Conservation (phyloP, 495 filamentous ascomycete genomes). For the Talaromyces stipitatus region DNA sequence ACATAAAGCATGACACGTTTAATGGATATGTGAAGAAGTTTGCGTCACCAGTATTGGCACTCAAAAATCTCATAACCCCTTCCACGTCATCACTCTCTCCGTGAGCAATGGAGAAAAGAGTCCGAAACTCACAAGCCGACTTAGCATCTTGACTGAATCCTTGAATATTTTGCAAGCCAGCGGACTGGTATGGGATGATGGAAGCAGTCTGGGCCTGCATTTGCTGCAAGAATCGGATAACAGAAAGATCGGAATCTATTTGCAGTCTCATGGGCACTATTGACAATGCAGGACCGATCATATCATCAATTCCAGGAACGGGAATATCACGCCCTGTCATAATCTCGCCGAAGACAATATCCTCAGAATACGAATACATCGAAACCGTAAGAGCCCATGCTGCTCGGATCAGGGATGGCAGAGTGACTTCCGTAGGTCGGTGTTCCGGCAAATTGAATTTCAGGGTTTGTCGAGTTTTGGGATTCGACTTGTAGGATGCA, state of each 20-base stretch:
- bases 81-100: constrained; percentile 4
- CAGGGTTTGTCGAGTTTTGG: constrained; percentile 34
- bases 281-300: constrained; percentile 41
- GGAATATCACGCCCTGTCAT: constrained; percentile 29
- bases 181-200: constrained; percentile 47
- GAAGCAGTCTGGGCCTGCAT: constrained; percentile 39
- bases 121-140: constrained; percentile 49
- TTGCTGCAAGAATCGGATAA: constrained; percentile 16
- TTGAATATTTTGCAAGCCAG: constrained; percentile 53
- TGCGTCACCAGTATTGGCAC: constrained; percentile 29
- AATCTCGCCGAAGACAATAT: constrained; percentile 44
- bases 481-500: constrained; percentile 35
- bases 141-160: constrained; percentile 43
- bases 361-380: constrained; percentile 33
- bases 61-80: neutral
- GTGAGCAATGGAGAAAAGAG: constrained; percentile 34
- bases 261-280: constrained; percentile 48
- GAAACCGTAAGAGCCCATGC: constrained; percentile 46
- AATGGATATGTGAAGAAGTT: constrained; percentile 50
- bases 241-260: constrained; percentile 7
- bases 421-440: constrained; percentile 25
- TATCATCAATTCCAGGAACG: constrained; percentile 24
- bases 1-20: constrained; percentile 46
- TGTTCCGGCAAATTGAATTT: constrained; percentile 26
- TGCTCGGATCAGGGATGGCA: constrained; percentile 42